Base-by-base conservation (phyloP, 1,139 yeast species). In the Blastobotrys ciferrii region DNA sequence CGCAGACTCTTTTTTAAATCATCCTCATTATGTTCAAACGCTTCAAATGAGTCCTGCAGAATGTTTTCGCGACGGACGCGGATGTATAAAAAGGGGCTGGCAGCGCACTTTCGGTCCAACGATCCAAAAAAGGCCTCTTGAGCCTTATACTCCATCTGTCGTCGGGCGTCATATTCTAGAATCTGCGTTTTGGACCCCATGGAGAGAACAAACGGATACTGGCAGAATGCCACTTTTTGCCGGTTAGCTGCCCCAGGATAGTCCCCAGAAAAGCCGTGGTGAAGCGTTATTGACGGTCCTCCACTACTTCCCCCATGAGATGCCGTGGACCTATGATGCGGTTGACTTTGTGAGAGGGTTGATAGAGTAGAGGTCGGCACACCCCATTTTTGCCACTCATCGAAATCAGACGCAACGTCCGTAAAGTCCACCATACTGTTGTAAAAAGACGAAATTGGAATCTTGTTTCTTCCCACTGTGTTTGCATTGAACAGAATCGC, bases 91-190 rank as follows among this genome's bases (percentile, higher is more conserved):
- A 82, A 79, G 4, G 89, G 84, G 58, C 84, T 87, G 36, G 82
- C 68, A 0, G 79, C 78, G 19, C 75, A 73, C 48, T 81, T 72
- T 48, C 78, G 76, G 57, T 84, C 87, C 30, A 88, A 63, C 0
- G 96, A 83, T 47, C 77, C 80, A 43, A 89, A 77, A 58, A 89
- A 88, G 0, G 96, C 96, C 61, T 87, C 94, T 59, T 88, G 96
- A 0, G 96, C 96, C 61, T 84, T 83, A 49, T 85, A 70, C 58
- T 86, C 95, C 95, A 91, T 88, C 50, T 81, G 85, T 37, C 87
- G 69, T 51, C 82, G 77, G 0, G 95, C 89, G 61, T 89, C 96
- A 64, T 86, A 82, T 58, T 87, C 95, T 56, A 92, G 68, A 2
- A 91, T 80, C 0, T 83, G 74, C 1, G 89, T 85, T 65, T 92